Conservation (phyloP, 1,284 basidiomycete species). For the Trametes hirsuta region DNA sequence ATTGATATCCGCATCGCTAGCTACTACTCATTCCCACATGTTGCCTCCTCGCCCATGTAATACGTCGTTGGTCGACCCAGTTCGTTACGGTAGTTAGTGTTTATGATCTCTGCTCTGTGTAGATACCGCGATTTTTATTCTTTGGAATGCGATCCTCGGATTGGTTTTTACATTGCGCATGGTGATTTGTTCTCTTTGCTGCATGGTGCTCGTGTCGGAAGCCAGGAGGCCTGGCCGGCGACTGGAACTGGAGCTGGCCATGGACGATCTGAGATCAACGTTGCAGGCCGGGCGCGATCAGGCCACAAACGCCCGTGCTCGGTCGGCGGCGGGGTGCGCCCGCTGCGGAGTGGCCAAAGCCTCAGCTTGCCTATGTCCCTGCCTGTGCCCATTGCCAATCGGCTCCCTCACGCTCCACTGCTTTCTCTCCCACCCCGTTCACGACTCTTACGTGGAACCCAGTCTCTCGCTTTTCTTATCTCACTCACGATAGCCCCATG, state of each 20-base stretch:
- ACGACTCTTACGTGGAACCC: slow-evolving; percentile 3
- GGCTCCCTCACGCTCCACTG: neutral
- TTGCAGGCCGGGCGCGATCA: neutral
- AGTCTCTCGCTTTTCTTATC: slow-evolving; percentile 3
- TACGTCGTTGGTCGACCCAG: slow-evolving; percentile 8
- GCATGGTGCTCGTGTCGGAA: no score
- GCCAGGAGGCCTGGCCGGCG: no score
- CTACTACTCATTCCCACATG: slow-evolving; percentile 26
- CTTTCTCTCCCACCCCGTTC: neutral
- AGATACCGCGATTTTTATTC: slow-evolving; percentile 5
- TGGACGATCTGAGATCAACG: neutral
- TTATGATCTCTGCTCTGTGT: slow-evolving; percentile 23
- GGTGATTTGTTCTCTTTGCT: no score
- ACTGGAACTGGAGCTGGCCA: no score
- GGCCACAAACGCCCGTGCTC: slow-evolving; percentile 1
- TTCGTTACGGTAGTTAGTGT: slow-evolving; percentile 23
- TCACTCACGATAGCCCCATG: slow-evolving; percentile 16
- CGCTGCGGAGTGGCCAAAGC: slow-evolving; percentile 8
- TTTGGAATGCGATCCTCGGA: no score
- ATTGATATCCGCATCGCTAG: slow-evolving; percentile 25
- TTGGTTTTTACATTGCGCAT: no score
- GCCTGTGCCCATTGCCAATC: slow-evolving; percentile 5
- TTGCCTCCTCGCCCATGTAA: slow-evolving; percentile 28
- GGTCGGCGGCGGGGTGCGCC: neutral
- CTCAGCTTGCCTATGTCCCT: neutral